phyloP scores from a whole-genome alignment of 2,329 filamentous ascomycete species.

The Penicillium polonicum region DNA sequence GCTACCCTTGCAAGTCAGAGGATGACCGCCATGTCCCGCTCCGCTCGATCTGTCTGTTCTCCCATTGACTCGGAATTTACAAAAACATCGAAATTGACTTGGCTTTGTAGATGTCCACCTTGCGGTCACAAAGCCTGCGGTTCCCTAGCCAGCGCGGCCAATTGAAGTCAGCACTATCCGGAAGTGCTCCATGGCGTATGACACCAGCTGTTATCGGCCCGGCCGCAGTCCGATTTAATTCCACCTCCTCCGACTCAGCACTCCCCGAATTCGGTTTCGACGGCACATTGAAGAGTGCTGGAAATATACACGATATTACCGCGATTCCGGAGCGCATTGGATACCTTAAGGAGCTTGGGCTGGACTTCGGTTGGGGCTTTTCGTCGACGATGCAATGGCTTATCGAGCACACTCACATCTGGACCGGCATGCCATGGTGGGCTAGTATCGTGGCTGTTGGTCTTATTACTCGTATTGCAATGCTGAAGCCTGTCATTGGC shows the following conservation, averaged over 20 bases:
- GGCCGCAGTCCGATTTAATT: slow-evolving; percentile 40
- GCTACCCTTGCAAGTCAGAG: slow-evolving; percentile 37
- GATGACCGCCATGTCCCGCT: slow-evolving; percentile 29
- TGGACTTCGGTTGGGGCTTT: slow-evolving; percentile 84
- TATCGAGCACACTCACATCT: slow-evolving; percentile 81
- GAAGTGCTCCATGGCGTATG: slow-evolving; percentile 24
- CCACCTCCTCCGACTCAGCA: slow-evolving; percentile 29
- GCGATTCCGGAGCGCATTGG: slow-evolving; percentile 73
- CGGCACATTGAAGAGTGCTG: slow-evolving; percentile 14
- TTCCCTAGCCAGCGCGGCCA: slow-evolving; percentile 21
- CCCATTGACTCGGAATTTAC: slow-evolving; percentile 1
- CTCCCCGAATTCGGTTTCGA: slow-evolving; percentile 17
- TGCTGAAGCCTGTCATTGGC: slow-evolving; percentile 65
- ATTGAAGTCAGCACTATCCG: slow-evolving; percentile 22
- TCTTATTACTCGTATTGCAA: slow-evolving; percentile 60
- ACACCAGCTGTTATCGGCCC: slow-evolving; percentile 23
- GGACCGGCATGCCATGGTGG: slow-evolving; percentile 76
- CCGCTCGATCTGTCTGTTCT: slow-evolving; percentile 39
- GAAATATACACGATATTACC: slow-evolving; percentile 44
- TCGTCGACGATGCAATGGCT: slow-evolving; percentile 70
- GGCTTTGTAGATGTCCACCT: slow-evolving; percentile 35
- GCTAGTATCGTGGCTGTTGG: slow-evolving; percentile 67
- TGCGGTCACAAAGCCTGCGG: slow-evolving; percentile 29
- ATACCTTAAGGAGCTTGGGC: slow-evolving; percentile 75
- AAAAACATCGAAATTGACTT: slow-evolving; percentile 19